Evolutionary conservation across 179 eudicot species (phyloP).

Genomic region (Vitellaria paradoxa): DNA sequence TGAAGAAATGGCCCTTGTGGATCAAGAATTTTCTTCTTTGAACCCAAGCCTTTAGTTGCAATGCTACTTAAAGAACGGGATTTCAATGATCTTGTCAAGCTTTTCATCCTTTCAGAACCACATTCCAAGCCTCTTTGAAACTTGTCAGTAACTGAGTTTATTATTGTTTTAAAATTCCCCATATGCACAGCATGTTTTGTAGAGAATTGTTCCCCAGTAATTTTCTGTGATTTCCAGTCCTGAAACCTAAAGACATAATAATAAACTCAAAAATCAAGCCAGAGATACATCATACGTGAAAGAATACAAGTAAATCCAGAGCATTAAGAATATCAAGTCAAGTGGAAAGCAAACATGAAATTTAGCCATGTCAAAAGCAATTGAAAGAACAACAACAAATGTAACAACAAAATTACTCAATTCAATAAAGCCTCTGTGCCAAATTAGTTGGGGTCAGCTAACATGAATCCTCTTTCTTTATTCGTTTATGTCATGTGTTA

Average conservation of each 20-base stretch:
- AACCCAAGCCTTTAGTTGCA: not conserved
- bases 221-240: conserved; percentile 41
- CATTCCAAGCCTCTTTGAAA: conserved; percentile 26
- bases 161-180: conserved; percentile 27
- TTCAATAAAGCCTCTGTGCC: too few relatives aligned
- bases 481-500: too few relatives aligned
- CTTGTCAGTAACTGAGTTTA: conserved; percentile 25
- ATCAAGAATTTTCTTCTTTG: conserved; percentile 51
- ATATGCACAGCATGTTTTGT: conserved; percentile 26
- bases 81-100: conserved; percentile 22
- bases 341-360: not conserved
- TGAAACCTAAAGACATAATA: conserved; percentile 30
- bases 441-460: too few relatives aligned
- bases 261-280: conserved; percentile 5
- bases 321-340: not conserved
- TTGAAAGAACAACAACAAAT: not conserved
- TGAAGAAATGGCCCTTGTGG: conserved; percentile 92
- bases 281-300: not conserved
- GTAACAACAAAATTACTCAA: not conserved
- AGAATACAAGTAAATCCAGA: not conserved
- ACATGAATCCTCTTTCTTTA: too few relatives aligned
- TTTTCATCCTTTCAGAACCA: conserved; percentile 32
- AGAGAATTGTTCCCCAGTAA: conserved; percentile 29
- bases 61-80: conserved; percentile 21
- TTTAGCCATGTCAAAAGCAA: not conserved